Evolutionary conservation across 768 basidiomycete species (phyloP).

Genomic region (Leccinum boreale): DNA sequence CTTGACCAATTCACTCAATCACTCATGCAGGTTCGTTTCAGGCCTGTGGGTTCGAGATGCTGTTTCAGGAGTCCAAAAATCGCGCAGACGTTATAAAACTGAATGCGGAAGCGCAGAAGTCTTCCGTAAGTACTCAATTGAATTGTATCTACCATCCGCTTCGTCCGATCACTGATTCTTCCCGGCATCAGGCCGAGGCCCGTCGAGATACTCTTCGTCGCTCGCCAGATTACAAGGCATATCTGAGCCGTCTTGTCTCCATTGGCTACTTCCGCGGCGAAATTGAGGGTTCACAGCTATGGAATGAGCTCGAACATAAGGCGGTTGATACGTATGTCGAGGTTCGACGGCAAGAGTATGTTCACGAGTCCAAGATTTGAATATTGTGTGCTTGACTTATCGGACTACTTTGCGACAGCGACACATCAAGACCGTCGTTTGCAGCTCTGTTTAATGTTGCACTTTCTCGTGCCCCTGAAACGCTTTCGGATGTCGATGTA

Average conservation of each 20-base stretch:
- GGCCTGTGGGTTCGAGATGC: constrained; percentile 96
- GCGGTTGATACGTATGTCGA: constrained; percentile 67
- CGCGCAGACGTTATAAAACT: constrained; percentile 39
- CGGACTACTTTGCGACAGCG: constrained; percentile 31
- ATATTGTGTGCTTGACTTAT: constrained; percentile 2
- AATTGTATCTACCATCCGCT: background rate
- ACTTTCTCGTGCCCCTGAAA: constrained; percentile 41
- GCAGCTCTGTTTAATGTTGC: constrained; percentile 68
- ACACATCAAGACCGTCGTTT: constrained; percentile 70
- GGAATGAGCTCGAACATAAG: constrained; percentile 69
- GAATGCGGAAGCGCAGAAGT: constrained; percentile 36
- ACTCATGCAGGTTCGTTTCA: constrained; percentile 28
- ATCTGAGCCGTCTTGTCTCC: constrained; percentile 60
- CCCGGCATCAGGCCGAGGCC: constrained; percentile 49
- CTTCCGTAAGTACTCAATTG: constrained; percentile 44
- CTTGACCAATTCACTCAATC: background rate
- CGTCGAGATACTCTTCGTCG: constrained; percentile 65
- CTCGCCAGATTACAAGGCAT: constrained; percentile 66
- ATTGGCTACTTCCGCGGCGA: constrained; percentile 79
- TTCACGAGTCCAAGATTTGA: constrained; percentile 7
- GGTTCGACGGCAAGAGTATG: constrained; percentile 65
- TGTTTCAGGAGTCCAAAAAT: constrained; percentile 81
- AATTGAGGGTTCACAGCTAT: constrained; percentile 69
- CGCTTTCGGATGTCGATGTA: constrained; percentile 13
- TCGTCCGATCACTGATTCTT: background rate